Base-by-base conservation (phyloP, 495 filamentous ascomycete species). In the Penicillium alfredii region DNA sequence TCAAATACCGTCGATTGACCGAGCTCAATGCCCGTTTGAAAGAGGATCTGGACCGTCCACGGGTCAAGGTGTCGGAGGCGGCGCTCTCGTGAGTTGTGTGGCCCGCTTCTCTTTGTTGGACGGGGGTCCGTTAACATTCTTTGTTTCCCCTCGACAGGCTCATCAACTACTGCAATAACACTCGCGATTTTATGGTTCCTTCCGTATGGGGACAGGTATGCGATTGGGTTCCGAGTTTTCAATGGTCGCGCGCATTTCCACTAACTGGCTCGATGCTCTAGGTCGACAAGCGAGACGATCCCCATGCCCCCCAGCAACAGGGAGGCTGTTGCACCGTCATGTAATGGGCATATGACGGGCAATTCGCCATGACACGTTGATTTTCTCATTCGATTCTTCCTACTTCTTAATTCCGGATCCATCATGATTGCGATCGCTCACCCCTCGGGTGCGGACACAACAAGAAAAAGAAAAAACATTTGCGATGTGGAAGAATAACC, bases 151-250 rank as follows among this genome's bases (percentile, higher is more conserved):
- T 30, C 21, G 28, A 44, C 58, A 98, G 92, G 44, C 82, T 97
- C 57, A 96, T 98, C 56, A 81, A 82, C 44, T 97, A 96, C 64
- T 95, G 88, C 65, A 90, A 89, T 57, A 86, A 81, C 61, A 96
- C 92, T 47, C 86, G 87, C 64, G 92, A 98, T 60, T 97, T 89
- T 62, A 98, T 98, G 92, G 92, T 98, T 45, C 92, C 92, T 34
- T 89, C 84, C 32, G 81, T 93, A 58, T 97, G 93, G 92, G 92
- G 93, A 43, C 73, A 78, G 44, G 88, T 97, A 74, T 62, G 81
- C 53, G 43, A 58, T 49, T 45, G 35, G 28, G 8, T 16, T 33
- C 10, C 27, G 38, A 41, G 15, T 25, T 25, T 21, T n/a, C n/a
- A n/a, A n/a, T n/a, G n/a, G n/a, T n/a, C n/a, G n/a, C n/a, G n/a